Percentiles rank a stretch among this genome's conserved stretches.
These are phyloP conservation scores for Camelina sativa DNA, from an alignment of 345 rosid genomes.

Conservation along the genomic window DNA sequence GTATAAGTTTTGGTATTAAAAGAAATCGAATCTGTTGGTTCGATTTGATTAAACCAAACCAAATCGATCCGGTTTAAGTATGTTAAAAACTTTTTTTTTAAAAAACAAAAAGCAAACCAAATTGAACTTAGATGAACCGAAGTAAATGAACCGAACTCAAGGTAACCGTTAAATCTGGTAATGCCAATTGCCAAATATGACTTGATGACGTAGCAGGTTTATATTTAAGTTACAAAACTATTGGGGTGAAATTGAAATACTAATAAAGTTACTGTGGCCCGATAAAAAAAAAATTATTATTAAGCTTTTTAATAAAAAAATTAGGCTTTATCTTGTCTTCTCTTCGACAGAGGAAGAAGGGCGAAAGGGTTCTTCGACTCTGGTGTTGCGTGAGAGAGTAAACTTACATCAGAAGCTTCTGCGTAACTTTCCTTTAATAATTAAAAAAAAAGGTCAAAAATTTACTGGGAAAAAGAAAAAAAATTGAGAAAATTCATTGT, in stretches of 20 bases:
- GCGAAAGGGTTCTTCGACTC: conserved; percentile 47
- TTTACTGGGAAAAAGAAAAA: neutral
- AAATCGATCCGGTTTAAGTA: neutral
- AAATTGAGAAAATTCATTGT: neutral
- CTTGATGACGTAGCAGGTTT: conserved; percentile 2
- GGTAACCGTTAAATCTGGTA: neutral
- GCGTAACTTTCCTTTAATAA: conserved; percentile 36
- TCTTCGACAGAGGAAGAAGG: conserved; percentile 30
- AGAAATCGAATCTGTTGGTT: conserved; percentile 1
- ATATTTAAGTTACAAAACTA: neutral
- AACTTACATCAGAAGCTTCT: conserved; percentile 55
- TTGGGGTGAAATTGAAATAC: conserved; percentile 20
- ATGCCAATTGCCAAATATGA: neutral
- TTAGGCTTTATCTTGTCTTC: conserved; percentile 36
- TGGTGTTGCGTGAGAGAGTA: conserved; percentile 46
- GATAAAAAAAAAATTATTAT: neutral
- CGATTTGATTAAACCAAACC: neutral
- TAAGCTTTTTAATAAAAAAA: neutral
- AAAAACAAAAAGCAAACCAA: neutral
- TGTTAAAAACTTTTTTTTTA: too few relatives aligned
- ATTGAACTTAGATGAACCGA: neutral
- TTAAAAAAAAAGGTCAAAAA: conserved; percentile 28
- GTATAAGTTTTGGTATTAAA: neutral
- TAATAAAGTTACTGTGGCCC: neutral
- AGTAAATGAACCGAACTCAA: neutral